Evolutionary conservation across 495 filamentous ascomycete genomes (phyloP), one percentile per base, ranked within the genome.

Genomic region (Daldinia loculata): DNA sequence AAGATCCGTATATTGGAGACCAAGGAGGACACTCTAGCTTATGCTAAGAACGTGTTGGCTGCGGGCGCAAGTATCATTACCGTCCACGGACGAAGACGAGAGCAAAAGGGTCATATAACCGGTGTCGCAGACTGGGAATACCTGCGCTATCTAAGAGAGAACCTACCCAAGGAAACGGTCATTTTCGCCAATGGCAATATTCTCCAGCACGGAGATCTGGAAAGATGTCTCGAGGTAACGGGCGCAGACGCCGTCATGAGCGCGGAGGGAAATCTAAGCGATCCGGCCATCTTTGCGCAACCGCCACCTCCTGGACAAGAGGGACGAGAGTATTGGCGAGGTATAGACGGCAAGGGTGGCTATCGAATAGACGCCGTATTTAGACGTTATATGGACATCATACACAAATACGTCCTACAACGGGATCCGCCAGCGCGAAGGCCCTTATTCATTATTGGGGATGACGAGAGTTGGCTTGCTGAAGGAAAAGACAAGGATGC

Each of bases 181-280:
- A 88, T 99, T 8, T 97, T 99, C 76, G 94, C 95, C 14, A 99
- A 99, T 76, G 95, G 95, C 15, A 98, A 98, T 74, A 91, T 97
- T 36, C 85, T 99, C 64, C 89, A 90, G 77, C 84, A 92, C 61
- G 91, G 86, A 2, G 96, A 98, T 77, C 81, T 98, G n/a, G 85
- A 89, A 36, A 77, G 77, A 34, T 99, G 95, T 74, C 80, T 98
- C 14, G 85, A 88, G 65, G 90, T 83, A n/a, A 99, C 95, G 0
- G 93, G 93, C 14, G 95, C 89, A 1, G 95, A 99, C 78, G 95
- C 86, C 14, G 90, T 99, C 34, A 98, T 99, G 95, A 93, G 89
- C 67, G 95, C 95, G 1, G 95, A 99, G 74, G 95, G 93, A 2
- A 97, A 97, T 74, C 85, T 99, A 1, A 92, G 90, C 70, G 94